Evolutionary conservation across 352 stramenopile genomes (phyloP).

Genomic region (Globisporangium cystogenes): DNA sequence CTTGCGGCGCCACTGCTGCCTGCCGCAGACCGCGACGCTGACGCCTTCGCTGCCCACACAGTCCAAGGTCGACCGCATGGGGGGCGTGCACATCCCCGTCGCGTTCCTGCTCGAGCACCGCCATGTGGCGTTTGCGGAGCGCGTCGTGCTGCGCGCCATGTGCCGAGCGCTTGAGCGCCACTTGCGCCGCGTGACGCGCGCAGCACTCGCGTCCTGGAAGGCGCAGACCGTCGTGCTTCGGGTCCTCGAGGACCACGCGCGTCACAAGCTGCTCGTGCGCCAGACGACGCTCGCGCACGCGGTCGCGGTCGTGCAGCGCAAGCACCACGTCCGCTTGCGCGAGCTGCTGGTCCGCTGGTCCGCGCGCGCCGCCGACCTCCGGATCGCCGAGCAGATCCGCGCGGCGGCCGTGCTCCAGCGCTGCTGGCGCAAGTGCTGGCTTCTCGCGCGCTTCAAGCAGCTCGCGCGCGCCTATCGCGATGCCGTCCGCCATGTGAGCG

Average conservation of each 20-base stretch:
- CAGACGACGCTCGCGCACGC: slow-evolving; percentile 21
- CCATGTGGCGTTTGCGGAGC: neutral
- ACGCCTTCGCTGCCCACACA: neutral
- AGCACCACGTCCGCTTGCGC: neutral
- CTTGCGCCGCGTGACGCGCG: neutral
- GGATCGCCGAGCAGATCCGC: neutral
- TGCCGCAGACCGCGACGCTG: neutral
- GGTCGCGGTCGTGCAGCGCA: slow-evolving; percentile 29
- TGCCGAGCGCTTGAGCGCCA: neutral
- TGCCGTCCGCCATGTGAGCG: neutral
- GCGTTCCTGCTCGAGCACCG: neutral
- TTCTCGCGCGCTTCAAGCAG: neutral
- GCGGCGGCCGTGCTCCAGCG: neutral
- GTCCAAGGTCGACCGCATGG: neutral
- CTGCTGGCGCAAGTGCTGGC: neutral
- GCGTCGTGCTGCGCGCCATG: neutral
- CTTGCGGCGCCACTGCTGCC: too few relatives aligned
- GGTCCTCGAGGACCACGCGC: neutral
- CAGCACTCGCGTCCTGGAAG: neutral
- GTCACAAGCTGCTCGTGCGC: neutral
- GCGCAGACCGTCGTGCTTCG: neutral
- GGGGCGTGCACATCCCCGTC: neutral
- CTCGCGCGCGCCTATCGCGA: neutral
- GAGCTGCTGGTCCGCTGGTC: neutral
- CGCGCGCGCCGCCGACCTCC: neutral